Evolutionary conservation across 345 rosid genomes (phyloP), one percentile per base, ranked within the genome.

Genomic region (Camelina sativa): DNA sequence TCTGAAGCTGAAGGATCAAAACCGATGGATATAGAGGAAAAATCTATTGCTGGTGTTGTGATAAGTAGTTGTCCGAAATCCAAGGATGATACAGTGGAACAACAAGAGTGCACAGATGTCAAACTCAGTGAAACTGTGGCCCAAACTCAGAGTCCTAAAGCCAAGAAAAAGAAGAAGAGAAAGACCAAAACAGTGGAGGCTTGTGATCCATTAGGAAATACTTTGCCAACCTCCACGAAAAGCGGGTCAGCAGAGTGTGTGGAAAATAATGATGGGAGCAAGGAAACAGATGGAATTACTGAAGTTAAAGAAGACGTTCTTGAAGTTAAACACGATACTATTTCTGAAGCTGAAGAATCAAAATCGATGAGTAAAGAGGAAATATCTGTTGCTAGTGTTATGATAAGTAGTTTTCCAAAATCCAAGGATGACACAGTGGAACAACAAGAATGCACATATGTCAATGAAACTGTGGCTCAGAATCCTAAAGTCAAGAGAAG

Each of bases 91-190:
- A 43, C 35, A 20, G 58, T 47, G 13, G 70, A 54, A 35, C 58
- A n/a, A 62, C 40, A 7, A 43, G 53, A 51, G 15, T 32, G 54
- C 9, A 64, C 73, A 53, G 38, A 73, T 54, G 65, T 56, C 34
- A 38, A 56, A 60, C 43, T 38, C 13, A 50, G 38, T 72, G 69
- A 66, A 6, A 69, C 37, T 62, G 60, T 48, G 67, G 40, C 62
- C 54, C 62, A 69, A 63, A 74, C 62, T 44, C 67, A 73, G 67
- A 63, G 0, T 63, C 51, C 51, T 62, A 69, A 69, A 79, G 50
- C 69, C 38, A 74, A 79, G 56, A 73, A 57, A 62, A 74, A 6
- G 68, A 69, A 79, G 75, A 73, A 48, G 68, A 73, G 34, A 20
- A 78, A n/a, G 35, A 41, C 56, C 48, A 63, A 67, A 68, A 48